These are phyloP conservation scores for Luvunga scandens DNA, from an alignment of 345 rosid species.

Conservation along the genomic window DNA sequence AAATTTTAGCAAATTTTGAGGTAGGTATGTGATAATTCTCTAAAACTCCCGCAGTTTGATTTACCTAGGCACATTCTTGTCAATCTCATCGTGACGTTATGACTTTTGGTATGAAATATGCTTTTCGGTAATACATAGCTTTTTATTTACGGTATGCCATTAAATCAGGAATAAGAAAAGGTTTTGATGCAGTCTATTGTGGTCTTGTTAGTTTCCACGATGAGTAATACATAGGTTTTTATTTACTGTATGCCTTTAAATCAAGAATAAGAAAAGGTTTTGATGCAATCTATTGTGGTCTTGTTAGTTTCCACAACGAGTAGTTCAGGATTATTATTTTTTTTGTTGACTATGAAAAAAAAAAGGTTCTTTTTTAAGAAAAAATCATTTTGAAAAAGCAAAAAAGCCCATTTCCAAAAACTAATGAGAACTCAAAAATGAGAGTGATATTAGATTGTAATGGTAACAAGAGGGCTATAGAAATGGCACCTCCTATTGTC, in stretches of 20 bases:
- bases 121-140: background rate
- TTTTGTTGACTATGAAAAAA: too few species aligned
- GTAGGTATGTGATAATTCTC: background rate
- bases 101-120: background rate
- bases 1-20: background rate
- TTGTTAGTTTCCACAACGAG: too few species aligned
- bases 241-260: background rate
- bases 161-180: background rate
- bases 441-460: too few species aligned
- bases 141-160: background rate
- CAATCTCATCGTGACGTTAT: background rate
- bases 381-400: too few species aligned
- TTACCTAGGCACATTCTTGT: background rate
- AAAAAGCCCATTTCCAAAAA: too few species aligned
- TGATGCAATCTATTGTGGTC: background rate
- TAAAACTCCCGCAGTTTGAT: background rate
- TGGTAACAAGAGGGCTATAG: too few species aligned
- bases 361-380: too few species aligned
- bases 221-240: background rate
- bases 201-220: too few species aligned
- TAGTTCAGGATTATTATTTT: too few species aligned
- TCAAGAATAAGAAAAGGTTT: background rate
- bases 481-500: too few species aligned
- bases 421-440: too few species aligned
- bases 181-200: background rate